Percentiles rank a stretch among this genome's conserved stretches.
Evolutionary conservation across 2,329 filamentous ascomycete species (phyloP).

Genomic region (Pseudogymnoascus sp.): DNA sequence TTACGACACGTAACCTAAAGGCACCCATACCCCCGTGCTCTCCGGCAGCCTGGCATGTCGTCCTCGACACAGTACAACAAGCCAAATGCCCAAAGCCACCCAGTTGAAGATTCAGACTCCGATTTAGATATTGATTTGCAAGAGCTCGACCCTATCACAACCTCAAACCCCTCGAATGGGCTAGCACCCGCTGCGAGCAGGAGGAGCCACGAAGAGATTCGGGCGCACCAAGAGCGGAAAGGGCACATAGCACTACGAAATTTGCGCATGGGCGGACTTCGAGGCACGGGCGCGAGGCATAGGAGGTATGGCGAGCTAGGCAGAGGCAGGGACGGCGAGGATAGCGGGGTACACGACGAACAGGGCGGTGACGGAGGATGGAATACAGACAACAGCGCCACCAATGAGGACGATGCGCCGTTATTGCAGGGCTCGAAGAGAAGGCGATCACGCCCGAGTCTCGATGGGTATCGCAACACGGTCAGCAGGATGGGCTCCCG

Average conservation of each 20-base stretch:
- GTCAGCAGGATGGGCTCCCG: slow-evolving; percentile 42
- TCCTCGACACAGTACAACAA: slow-evolving; percentile 27
- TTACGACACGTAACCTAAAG: slow-evolving; percentile 3
- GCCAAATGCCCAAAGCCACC: slow-evolving; percentile 46
- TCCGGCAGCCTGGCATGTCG: slow-evolving; percentile 25
- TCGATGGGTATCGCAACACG: slow-evolving; percentile 33
- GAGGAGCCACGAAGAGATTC: slow-evolving; percentile 24
- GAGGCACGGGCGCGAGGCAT: slow-evolving; percentile 42
- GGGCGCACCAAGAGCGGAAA: slow-evolving; percentile 23
- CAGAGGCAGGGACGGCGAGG: slow-evolving; percentile 44
- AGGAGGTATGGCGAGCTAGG: slow-evolving; percentile 54
- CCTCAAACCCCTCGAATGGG: slow-evolving; percentile 20
- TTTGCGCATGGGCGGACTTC: slow-evolving; percentile 56
- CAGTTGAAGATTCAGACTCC: slow-evolving; percentile 62
- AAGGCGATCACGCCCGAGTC: slow-evolving; percentile 28
- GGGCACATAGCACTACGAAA: slow-evolving; percentile 62
- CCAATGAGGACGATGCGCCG: slow-evolving; percentile 61
- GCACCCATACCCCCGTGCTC: neutral
- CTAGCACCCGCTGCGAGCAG: slow-evolving; percentile 24
- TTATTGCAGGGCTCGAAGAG: slow-evolving; percentile 43
- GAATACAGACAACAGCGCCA: slow-evolving; percentile 51
- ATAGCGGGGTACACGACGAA: slow-evolving; percentile 58
- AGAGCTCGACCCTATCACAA: slow-evolving; percentile 59
- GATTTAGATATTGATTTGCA: slow-evolving; percentile 68
- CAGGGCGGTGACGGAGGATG: slow-evolving; percentile 40